Evolutionary conservation across 192 early-diverging fungal genomes (phyloP).

Genomic region (Entophlyctis helioformis): DNA sequence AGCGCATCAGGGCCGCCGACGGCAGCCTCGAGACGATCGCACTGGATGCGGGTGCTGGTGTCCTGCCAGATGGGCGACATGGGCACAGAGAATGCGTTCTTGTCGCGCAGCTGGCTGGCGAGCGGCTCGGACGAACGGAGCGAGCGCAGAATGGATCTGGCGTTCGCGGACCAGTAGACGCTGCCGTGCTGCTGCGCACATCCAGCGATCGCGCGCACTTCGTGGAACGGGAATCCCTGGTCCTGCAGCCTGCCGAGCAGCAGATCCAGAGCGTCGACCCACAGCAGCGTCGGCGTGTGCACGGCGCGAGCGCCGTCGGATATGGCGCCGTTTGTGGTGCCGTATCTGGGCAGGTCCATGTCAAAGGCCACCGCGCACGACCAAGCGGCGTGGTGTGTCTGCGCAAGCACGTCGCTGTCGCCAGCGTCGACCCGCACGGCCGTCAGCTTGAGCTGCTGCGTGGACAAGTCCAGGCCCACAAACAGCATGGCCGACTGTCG

Average conservation of each 20-base stretch:
- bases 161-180: conserved; percentile 58
- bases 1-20: conserved; percentile 50
- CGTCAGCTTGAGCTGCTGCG: too few species aligned
- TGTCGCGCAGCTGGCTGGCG: conserved; percentile 37
- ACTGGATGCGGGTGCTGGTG: conserved; percentile 45
- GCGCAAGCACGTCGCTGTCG: too few species aligned
- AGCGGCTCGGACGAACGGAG: conserved; percentile 29
- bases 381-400: too few species aligned
- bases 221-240: conserved; percentile 17
- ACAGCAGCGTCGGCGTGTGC: conserved; percentile 69
- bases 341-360: too few species aligned
- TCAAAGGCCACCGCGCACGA: too few species aligned
- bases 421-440: too few species aligned
- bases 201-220: conserved; percentile 46
- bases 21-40: conserved; percentile 42
- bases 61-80: conserved; percentile 80
- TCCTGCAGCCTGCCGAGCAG: conserved; percentile 37
- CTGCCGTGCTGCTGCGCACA: conserved; percentile 75
- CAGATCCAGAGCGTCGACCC: conserved; percentile 60
- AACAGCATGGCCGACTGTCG: too few species aligned
- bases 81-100: conserved; percentile 35
- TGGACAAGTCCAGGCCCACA: too few species aligned
- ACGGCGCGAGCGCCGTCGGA: too few species aligned
- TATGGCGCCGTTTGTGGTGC: too few species aligned
- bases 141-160: conserved; percentile 19